phyloP scores from a whole-genome alignment of 495 filamentous ascomycete species.

The Filosporella fistucella region DNA sequence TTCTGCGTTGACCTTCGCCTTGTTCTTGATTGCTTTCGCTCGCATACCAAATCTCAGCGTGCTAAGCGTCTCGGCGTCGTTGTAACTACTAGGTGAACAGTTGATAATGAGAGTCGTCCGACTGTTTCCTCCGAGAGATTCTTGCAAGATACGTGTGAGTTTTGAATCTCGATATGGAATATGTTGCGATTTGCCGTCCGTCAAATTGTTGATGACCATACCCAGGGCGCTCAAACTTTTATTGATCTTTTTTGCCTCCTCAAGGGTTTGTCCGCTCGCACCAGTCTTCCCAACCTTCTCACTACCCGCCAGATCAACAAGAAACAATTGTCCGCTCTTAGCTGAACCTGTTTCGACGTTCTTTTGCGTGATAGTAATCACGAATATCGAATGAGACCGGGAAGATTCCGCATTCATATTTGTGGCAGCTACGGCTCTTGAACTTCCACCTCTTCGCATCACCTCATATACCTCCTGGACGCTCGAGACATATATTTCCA shows the following conservation, averaged over 20 bases:
- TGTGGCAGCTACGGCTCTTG: constrained; percentile 92
- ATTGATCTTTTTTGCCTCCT: constrained; percentile 99
- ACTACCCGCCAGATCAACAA: constrained; percentile 95
- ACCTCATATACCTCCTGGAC: constrained; percentile 96
- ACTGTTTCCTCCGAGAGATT: constrained; percentile 94
- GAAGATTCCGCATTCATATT: constrained; percentile 99
- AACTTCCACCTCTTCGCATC: constrained; percentile 85
- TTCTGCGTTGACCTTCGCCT: constrained; percentile 98
- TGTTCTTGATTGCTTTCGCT: constrained; percentile 99
- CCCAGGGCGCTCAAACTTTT: constrained; percentile 96
- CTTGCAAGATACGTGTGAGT: constrained; percentile 93
- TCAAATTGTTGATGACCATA: constrained; percentile 98
- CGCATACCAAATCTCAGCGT: constrained; percentile 94
- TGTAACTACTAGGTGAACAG: constrained; percentile 96
- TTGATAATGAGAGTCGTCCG: constrained; percentile 97
- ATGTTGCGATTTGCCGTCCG: constrained; percentile 96
- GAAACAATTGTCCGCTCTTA: constrained; percentile 93
- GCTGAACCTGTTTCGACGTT: constrained; percentile 95
- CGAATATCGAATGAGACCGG: constrained; percentile 96
- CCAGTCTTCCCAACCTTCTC: constrained; percentile 99
- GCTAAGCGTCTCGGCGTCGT: constrained; percentile 90
- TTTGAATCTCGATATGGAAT: constrained; percentile 98
- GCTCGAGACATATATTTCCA: constrained; percentile 94
- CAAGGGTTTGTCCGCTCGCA: constrained; percentile 93
- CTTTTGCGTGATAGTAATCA: constrained; percentile 95